Percentiles rank a stretch among this genome's conserved stretches.
phyloP scores from a whole-genome alignment of 2,329 filamentous ascomycete genomes.

The Venturia effusa region DNA sequence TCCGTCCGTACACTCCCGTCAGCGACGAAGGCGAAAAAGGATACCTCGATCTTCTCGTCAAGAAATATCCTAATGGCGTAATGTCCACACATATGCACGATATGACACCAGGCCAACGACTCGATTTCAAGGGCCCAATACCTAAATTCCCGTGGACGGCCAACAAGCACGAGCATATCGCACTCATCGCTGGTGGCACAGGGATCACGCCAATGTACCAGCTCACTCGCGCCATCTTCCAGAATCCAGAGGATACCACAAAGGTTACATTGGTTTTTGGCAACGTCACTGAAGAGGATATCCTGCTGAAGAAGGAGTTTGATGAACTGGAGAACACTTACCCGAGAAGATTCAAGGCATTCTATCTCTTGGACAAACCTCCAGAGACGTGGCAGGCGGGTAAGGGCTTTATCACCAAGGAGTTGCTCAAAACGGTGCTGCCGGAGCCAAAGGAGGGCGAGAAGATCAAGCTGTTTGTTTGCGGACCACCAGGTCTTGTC shows the following conservation, averaged over 20 bases:
- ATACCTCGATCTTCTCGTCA: slow-evolving; percentile 80
- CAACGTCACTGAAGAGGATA: slow-evolving; percentile 82
- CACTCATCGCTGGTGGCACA: slow-evolving; percentile 83
- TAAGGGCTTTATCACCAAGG: slow-evolving; percentile 78
- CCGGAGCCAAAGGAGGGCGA: slow-evolving; percentile 76
- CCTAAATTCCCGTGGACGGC: slow-evolving; percentile 82
- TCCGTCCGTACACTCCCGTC: slow-evolving; percentile 87
- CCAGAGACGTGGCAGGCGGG: slow-evolving; percentile 66
- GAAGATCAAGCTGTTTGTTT: slow-evolving; percentile 95
- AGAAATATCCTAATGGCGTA: slow-evolving; percentile 79
- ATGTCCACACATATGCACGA: slow-evolving; percentile 87
- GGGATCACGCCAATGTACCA: slow-evolving; percentile 99
- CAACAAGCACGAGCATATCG: slow-evolving; percentile 91
- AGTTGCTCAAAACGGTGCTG: slow-evolving; percentile 86
- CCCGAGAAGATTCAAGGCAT: slow-evolving; percentile 88
- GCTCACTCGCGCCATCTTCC: slow-evolving; percentile 82
- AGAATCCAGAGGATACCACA: slow-evolving; percentile 91
- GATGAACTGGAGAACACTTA: slow-evolving; percentile 86
- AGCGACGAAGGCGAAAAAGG: slow-evolving; percentile 76
- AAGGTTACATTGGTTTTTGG: slow-evolving; percentile 94
- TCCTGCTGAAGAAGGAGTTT: slow-evolving; percentile 78
- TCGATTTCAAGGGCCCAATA: slow-evolving; percentile 91
- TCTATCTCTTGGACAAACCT: slow-evolving; percentile 84
- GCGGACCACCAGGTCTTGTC: slow-evolving; percentile 85
- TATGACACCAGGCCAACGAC: slow-evolving; percentile 68